Conservation (phyloP, 768 basidiomycete genomes). For the Tubosaeta sp. region DNA sequence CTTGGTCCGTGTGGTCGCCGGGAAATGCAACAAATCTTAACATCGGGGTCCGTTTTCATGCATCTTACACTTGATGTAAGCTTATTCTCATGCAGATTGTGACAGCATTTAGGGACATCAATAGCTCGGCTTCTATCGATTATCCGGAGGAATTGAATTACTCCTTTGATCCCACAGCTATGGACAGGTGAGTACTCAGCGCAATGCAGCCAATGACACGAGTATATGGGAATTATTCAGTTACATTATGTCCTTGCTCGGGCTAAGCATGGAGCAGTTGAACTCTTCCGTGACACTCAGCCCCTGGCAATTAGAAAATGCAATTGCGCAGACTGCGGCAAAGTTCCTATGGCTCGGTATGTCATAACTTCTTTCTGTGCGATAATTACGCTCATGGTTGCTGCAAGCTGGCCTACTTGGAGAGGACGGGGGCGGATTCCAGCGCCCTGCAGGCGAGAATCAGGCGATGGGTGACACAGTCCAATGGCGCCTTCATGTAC, state of each 20-base stretch:
- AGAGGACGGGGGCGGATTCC: neutral
- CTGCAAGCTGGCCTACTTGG: neutral
- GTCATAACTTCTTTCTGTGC: neutral
- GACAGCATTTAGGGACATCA: neutral
- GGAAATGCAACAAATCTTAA: neutral
- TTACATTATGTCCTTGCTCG: neutral
- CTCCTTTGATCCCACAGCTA: neutral
- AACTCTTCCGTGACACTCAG: neutral
- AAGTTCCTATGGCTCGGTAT: neutral
- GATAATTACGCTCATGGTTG: neutral
- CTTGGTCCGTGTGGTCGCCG: neutral
- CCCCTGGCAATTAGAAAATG: neutral
- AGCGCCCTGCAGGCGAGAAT: neutral
- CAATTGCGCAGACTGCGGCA: neutral
- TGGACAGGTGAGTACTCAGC: neutral
- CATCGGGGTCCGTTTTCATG: neutral
- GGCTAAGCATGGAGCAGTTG: neutral
- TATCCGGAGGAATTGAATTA: neutral
- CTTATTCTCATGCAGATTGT: neutral
- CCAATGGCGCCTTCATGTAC: neutral
- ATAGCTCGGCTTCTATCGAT: neutral
- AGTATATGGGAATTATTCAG: neutral
- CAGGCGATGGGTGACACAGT: neutral
- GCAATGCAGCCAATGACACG: too few relatives aligned
- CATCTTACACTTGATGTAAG: neutral